Base-by-base conservation (phyloP, 192 early-diverging fungal species). In the Coemansia sp. region DNA sequence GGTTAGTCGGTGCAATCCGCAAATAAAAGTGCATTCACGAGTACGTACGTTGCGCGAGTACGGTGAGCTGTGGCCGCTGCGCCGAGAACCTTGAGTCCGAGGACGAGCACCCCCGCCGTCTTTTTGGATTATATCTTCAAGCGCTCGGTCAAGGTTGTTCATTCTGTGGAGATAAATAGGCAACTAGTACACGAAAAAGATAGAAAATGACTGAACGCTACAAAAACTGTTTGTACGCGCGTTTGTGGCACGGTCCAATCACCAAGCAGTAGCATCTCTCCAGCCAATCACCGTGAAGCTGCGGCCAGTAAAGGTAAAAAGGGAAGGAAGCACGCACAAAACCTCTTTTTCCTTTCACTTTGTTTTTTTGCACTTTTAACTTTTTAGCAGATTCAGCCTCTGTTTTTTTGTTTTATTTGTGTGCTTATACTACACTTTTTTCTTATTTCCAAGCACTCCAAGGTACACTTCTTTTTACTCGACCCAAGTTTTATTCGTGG, bases 61-160 rank as follows among this genome's bases (percentile, higher is more conserved):
- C 18, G 58, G 58, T 15, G 58, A 48, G 47, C 21, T 51, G 40
- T 58, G 57, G 47, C 44, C 37, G 10, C 53, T 48, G 42, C 31
- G 54, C 3, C 68, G 12, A 24, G 47, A 9, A 26, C 63, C 40
- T 38, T 56, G 31, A 20, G 31, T 12, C 31, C 26, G 53, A 0
- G 38, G 48, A 5, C 49, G 53, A 14, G 6, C 7, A n/a, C 51
- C 36, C 12, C 61, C 28, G 34, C 20, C 34, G 46, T 49, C 56
- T 18, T 52, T 58, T 17, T 44, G 42, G 34, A 74, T 82, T 11
- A 78, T 82, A 44, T 78, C 75, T 36, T 76, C 74, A 25, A 82
- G 68, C 0, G 80, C 68, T 46, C 65, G 75, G 48, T 76, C 67
- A 15, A 78, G 54, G 38, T 67, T 60, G 23, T 40, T 26, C 70